These are phyloP conservation scores for Cyberlindnera nakhonratchasimensis DNA, from an alignment of 805 yeast species.

Conservation along the genomic window DNA sequence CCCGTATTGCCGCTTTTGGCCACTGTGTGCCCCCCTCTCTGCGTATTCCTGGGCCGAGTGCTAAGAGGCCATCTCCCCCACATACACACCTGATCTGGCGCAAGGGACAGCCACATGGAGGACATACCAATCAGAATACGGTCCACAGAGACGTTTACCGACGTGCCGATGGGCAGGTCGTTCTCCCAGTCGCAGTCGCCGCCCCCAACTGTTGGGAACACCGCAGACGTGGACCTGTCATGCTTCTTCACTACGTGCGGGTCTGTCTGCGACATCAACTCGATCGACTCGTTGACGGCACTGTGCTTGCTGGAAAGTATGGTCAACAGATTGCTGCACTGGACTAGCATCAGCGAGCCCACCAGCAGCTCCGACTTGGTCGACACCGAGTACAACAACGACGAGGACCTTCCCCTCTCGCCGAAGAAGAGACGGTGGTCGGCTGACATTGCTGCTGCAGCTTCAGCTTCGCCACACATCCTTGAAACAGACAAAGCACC, in stretches of 20 bases:
- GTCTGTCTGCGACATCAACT: background rate
- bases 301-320: constrained; percentile 9
- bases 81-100: background rate
- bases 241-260: constrained; percentile 1
- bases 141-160: constrained; percentile 13
- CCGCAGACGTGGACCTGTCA: constrained; percentile 15
- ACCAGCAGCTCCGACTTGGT: background rate
- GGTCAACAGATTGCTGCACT: background rate
- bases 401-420: constrained; percentile 15
- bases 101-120: background rate
- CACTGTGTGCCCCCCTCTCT: no score
- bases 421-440: constrained; percentile 23
- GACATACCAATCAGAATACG: constrained; percentile 14
- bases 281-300: constrained; percentile 11
- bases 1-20: no score
- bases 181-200: constrained; percentile 13
- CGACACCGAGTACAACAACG: constrained; percentile 3
- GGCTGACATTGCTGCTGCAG: background rate
- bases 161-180: constrained; percentile 1
- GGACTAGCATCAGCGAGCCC: background rate
- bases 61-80: no score
- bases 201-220: constrained; percentile 9
- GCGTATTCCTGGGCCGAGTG: no score
- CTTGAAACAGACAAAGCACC: background rate
- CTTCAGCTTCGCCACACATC: background rate